Percentiles rank a stretch among this genome's conserved stretches.
phyloP scores from a whole-genome alignment of 176 grass and related monocot species.

The Canna indica region DNA sequence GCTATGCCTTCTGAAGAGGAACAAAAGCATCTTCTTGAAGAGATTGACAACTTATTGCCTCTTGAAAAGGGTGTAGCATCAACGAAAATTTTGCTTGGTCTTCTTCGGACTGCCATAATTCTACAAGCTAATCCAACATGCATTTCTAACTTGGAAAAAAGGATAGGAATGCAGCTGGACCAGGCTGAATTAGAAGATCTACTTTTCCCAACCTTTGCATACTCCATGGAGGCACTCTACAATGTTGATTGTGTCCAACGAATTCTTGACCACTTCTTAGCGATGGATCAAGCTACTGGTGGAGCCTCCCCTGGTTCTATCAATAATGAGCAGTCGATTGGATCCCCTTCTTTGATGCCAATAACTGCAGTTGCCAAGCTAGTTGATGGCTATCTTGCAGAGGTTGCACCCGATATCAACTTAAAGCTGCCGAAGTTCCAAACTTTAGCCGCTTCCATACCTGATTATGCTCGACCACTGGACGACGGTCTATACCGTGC shows the following conservation, averaged over 20 bases:
- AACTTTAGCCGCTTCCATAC: neutral
- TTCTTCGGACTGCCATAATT: constrained; percentile 17
- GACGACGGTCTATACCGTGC: constrained; percentile 21
- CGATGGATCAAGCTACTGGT: constrained; percentile 11
- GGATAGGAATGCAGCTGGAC: constrained; percentile 15
- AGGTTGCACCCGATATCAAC: constrained; percentile 21
- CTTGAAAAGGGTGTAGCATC: constrained; percentile 4
- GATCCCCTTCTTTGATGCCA: constrained; percentile 17
- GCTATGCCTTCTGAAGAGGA: constrained; percentile 1
- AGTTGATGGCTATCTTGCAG: constrained; percentile 14
- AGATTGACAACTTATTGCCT: constrained; percentile 12
- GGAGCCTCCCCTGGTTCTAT: constrained; percentile 3
- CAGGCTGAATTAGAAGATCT: constrained; percentile 8
- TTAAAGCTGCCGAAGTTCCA: constrained; percentile 18
- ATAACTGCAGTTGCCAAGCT: constrained; percentile 13
- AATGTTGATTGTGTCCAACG: constrained; percentile 10
- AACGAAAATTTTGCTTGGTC: constrained; percentile 6
- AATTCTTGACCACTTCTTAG: constrained; percentile 7
- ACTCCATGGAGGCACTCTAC: constrained; percentile 8
- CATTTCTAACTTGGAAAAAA: constrained; percentile 14
- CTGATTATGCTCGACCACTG: constrained; percentile 17
- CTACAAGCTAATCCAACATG: constrained; percentile 4
- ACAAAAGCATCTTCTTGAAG: constrained; percentile 9
- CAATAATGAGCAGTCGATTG: constrained; percentile 6
- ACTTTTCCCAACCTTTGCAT: constrained; percentile 6